Base-by-base conservation (phyloP, 1,284 basidiomycete genomes). In the Peniophora sp. region DNA sequence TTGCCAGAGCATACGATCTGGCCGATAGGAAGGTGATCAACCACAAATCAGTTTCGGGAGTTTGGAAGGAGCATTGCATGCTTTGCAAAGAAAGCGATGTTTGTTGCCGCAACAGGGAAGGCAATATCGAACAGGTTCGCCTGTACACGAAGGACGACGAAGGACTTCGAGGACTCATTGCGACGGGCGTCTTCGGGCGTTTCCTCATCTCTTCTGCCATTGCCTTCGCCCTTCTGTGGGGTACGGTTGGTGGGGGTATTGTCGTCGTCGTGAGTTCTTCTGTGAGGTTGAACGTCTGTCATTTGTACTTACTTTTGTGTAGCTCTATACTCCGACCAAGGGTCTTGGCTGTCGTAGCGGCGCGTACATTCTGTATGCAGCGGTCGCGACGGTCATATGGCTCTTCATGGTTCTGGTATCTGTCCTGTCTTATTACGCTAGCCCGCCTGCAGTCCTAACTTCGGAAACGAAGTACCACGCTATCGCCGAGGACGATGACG, bases 291-390 rank as follows among this genome's bases (percentile, higher is more conserved):
- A 5, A 41, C 18, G 37, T 6, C n/a, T n/a, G n/a, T n/a, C n/a
- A n/a, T n/a, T n/a, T n/a, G n/a, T 41, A n/a, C 15, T 41, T 5
- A 41, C 37, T 8, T 41, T 5, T n/a, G 37, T 5, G 18, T 41
- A 41, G 37, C 18, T n/a, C 5, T 41, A 62, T 41, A 75, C 70
- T 1, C 72, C 72, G 3, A 70, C 73, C 3, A 50, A 20, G 18
- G 66, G 58, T 24, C 53, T 75, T 1, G 72, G 70, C 2, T 75
- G 73, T 51, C 67, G 70, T 41, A 70, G 69, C 3, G 62, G 64
- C 1, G 54, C 64, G 1, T 72, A 71, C 52, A 11, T 73, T 37
- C 23, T 67, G 15, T 74, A 74, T 42, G 73, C 65, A 3, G 24
- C 46, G 1, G 1, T 66, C 2, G 70, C 72, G 0, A 73, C 68